Conservation (phyloP, 805 yeast genomes). For the Cyberlindnera meyerae region DNA sequence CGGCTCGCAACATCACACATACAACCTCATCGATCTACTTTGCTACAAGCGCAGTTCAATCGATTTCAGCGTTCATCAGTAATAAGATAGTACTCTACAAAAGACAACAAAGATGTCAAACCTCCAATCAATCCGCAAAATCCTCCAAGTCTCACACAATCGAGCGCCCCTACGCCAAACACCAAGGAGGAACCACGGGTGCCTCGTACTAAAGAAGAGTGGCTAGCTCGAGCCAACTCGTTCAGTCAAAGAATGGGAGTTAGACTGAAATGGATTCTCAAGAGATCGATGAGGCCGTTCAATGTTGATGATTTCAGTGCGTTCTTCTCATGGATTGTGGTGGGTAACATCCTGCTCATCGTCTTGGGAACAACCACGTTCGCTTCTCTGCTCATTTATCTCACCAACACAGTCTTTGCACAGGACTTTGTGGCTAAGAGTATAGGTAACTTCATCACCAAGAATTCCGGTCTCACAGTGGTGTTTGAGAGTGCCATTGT, state of each 20-base stretch:
- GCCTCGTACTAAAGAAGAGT: constrained; percentile 31
- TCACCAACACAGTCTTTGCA: constrained; percentile 52
- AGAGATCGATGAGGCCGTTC: constrained; percentile 74
- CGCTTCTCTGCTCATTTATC: constrained; percentile 69
- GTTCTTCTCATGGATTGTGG: constrained; percentile 83
- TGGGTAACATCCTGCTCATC: constrained; percentile 78
- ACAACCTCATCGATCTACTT: too few relatives aligned
- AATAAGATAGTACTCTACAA: too few relatives aligned
- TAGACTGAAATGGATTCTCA: constrained; percentile 67
- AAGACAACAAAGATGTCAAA: too few relatives aligned
- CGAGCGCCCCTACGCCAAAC: background rate
- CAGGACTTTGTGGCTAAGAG: constrained; percentile 78
- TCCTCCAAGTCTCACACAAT: too few relatives aligned
- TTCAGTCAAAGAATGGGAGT: constrained; percentile 38
- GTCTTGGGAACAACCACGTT: constrained; percentile 90
- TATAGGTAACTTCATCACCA: constrained; percentile 79
- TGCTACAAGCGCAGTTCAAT: too few relatives aligned
- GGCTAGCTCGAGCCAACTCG: constrained; percentile 40
- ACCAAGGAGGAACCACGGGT: constrained; percentile 1
- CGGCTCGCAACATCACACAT: too few relatives aligned
- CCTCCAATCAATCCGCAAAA: too few relatives aligned
- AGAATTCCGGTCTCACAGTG: constrained; percentile 76
- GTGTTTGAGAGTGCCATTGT: constrained; percentile 91
- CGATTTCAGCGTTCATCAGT: too few relatives aligned
- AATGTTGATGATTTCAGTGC: constrained; percentile 92